Evolutionary conservation across 129 eudicot genomes (phyloP).

Genomic region (Escallonia rubra): DNA sequence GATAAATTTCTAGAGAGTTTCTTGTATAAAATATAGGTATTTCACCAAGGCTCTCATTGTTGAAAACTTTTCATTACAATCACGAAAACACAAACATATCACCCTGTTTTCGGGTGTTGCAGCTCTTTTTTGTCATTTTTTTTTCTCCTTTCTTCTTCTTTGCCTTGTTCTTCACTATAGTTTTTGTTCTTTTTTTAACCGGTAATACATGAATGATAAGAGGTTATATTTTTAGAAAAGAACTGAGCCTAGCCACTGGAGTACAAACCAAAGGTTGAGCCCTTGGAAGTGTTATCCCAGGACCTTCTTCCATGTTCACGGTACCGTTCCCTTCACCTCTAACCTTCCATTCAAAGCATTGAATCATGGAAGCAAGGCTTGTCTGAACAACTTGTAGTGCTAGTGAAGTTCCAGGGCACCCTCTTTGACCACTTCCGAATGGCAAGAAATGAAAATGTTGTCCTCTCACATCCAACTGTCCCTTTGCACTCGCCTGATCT

Average conservation of each 20-base stretch:
- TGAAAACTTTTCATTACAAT: no score
- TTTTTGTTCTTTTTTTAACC: no score
- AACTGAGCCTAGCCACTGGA: slow-evolving; percentile 47
- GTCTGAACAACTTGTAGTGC: slow-evolving; percentile 53
- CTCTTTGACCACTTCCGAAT: slow-evolving; percentile 69
- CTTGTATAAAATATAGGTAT: no score
- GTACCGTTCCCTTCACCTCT: slow-evolving; percentile 22
- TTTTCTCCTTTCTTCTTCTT: no score
- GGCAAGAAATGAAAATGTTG: slow-evolving; percentile 61
- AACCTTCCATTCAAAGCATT: slow-evolving; percentile 70
- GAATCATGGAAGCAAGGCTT: slow-evolving; percentile 58
- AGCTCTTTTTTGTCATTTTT: no score
- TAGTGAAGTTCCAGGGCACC: slow-evolving; percentile 64
- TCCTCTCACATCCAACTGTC: slow-evolving; percentile 54
- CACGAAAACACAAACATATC: no score
- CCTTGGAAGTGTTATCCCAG: slow-evolving; percentile 58
- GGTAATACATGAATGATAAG: no score
- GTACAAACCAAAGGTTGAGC: slow-evolving; percentile 57
- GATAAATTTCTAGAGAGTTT: no score
- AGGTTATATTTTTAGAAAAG: slow-evolving; percentile 15
- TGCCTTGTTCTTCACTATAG: no score
- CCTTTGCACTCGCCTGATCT: background rate
- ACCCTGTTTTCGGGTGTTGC: no score
- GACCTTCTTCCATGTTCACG: slow-evolving; percentile 65
- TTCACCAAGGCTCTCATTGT: no score